A percentile compares a stretch with the other conserved stretches of the same genome.
phyloP scores from a whole-genome alignment of 768 basidiomycete species.

The Pulveroboletus sp. region DNA sequence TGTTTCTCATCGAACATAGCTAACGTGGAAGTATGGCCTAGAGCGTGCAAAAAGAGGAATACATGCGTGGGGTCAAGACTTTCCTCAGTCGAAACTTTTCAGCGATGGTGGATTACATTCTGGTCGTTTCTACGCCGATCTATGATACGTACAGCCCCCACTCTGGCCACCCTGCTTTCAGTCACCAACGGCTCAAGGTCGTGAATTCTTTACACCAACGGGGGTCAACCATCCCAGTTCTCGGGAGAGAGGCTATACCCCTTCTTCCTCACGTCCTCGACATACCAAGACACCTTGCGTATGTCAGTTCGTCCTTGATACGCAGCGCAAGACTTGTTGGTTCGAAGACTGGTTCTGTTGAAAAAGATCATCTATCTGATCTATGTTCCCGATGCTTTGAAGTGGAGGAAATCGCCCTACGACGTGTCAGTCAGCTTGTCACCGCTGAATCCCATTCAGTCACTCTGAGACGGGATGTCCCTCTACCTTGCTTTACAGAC shows the following conservation, averaged over 20 bases:
- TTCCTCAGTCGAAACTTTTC: constrained; percentile 61
- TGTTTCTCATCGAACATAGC: background rate
- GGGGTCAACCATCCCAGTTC: constrained; percentile 46
- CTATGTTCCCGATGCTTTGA: constrained; percentile 61
- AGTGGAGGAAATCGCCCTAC: constrained; percentile 65
- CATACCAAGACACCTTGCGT: constrained; percentile 71
- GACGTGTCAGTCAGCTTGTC: constrained; percentile 60
- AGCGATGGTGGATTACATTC: constrained; percentile 77
- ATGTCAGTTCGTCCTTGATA: constrained; percentile 70
- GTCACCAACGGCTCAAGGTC: constrained; percentile 50
- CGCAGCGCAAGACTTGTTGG: constrained; percentile 50
- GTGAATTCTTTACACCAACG: constrained; percentile 57
- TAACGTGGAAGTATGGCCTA: constrained; percentile 22
- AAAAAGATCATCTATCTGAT: constrained; percentile 42
- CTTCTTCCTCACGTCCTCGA: constrained; percentile 72
- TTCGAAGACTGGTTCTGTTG: constrained; percentile 29
- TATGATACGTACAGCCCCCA: constrained; percentile 24
- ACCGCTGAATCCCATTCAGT: constrained; percentile 10
- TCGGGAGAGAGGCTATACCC: constrained; percentile 69
- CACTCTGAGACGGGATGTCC: constrained; percentile 15
- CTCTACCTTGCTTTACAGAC: background rate
- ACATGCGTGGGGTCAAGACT: constrained; percentile 71
- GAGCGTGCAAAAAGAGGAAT: constrained; percentile 72
- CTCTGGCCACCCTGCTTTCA: constrained; percentile 30
- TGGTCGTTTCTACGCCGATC: constrained; percentile 59